Conservation (phyloP, 73 alveolate genomes). For the Tetrahymena malaccensis region DNA sequence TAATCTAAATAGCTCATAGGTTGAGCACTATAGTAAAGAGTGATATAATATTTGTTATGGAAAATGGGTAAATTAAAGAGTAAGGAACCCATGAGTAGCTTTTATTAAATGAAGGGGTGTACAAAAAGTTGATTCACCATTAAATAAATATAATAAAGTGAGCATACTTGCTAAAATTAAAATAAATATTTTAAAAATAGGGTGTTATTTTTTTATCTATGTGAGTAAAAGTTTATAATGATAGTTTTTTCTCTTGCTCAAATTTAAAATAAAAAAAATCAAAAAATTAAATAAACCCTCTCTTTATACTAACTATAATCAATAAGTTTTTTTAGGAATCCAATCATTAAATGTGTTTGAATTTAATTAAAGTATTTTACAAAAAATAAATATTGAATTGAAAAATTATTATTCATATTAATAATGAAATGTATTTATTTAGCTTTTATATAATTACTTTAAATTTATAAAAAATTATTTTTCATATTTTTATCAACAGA, state of each 20-base stretch:
- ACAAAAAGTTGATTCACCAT: not conserved
- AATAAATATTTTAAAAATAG: too few species aligned
- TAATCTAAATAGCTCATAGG: slow-evolving; percentile 69
- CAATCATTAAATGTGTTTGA: not conserved
- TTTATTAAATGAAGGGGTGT: slow-evolving; percentile 32
- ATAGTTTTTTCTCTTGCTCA: too few species aligned
- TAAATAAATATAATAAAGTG: not conserved
- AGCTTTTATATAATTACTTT: not conserved
- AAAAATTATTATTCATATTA: too few species aligned
- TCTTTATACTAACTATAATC: too few species aligned
- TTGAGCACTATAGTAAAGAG: slow-evolving; percentile 53
- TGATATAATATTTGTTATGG: slow-evolving; percentile 56
- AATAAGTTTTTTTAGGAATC: too few species aligned
- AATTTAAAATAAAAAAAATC: too few species aligned
- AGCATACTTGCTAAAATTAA: not conserved
- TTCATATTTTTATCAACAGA: not conserved
- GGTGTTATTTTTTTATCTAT: too few species aligned
- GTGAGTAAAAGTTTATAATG: too few species aligned
- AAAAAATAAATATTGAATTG: too few species aligned
- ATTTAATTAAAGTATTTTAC: not conserved
- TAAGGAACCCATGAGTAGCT: slow-evolving; percentile 59
- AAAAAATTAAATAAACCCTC: too few species aligned
- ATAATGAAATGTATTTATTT: not conserved
- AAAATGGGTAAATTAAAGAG: slow-evolving; percentile 62
- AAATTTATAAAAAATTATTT: not conserved